Percentiles rank a stretch among this genome's conserved stretches.
Evolutionary conservation across 2,329 filamentous ascomycete genomes (phyloP).

Genomic region (Fusarium tuaranense): DNA sequence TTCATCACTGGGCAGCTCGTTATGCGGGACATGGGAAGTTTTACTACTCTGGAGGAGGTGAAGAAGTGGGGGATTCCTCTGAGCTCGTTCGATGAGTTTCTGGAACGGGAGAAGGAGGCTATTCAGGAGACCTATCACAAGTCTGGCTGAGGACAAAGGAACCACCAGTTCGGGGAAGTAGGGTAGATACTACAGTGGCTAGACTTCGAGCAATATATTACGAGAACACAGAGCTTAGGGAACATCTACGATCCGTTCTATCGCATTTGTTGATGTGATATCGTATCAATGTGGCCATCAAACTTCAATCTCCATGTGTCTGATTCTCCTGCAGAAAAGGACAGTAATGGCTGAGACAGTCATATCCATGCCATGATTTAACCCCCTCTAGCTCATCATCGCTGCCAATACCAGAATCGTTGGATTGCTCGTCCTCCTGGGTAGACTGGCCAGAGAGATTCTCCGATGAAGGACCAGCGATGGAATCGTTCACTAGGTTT

Average conservation of each 20-base stretch:
- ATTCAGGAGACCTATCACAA: conserved; percentile 46
- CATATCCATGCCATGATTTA: not conserved
- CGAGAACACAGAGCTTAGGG: not conserved
- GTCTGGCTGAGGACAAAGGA: not conserved
- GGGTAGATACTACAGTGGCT: not conserved
- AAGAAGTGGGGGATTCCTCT: conserved; percentile 54
- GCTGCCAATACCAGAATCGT: not conserved
- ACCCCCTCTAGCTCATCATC: not conserved
- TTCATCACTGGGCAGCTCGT: conserved; percentile 54
- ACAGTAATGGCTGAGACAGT: not conserved
- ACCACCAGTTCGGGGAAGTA: not conserved
- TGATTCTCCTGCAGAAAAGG: not conserved
- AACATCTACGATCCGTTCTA: not conserved
- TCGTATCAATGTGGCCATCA: not conserved
- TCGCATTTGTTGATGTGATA: not conserved
- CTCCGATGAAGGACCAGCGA: not conserved
- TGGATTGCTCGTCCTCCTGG: not conserved
- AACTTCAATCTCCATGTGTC: not conserved
- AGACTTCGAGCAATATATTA: not conserved
- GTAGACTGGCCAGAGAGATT: not conserved
- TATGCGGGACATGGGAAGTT: conserved; percentile 49
- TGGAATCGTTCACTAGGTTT: not conserved
- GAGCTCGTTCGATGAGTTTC: conserved; percentile 57
- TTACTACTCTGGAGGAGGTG: conserved; percentile 51
- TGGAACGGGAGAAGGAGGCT: conserved; percentile 53